Evolutionary conservation across 1,284 basidiomycete genomes (phyloP), one percentile per base, ranked within the genome.

Genomic region (Cryptococcus sp.): DNA sequence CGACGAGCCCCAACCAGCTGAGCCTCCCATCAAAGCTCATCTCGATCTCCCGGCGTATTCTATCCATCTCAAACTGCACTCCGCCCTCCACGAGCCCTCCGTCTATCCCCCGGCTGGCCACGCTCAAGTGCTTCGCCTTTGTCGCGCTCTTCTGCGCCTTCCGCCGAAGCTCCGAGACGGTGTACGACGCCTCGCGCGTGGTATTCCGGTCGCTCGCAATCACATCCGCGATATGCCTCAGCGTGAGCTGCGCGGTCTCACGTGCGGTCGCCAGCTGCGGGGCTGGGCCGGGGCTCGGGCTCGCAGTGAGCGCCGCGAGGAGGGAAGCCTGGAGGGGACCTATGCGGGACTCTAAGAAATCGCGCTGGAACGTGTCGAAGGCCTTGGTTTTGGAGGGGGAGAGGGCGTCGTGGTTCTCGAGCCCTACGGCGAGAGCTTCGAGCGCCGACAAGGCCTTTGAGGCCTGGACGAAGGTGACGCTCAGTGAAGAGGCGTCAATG

Each of bases 1-100:
- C 83, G 7, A 87, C 66, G 66, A 87, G 80, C 59, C 80, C 82
- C 81, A 85, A 85, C 84, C 86, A 89, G 9, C 81, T 82, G 60
- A 90, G 61, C 23, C 70, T 72, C 4, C 75, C 74, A 50, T 80
- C 77, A 70, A 90, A 79, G 0, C 84, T 78, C 2, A 69, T 55
- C 59, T 79, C 77, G 59, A 91, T 79, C n/a, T 81, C 78, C 49
- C 74, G 77, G 54, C 79, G 76, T 1, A 84, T 81, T 28, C 75
- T 70, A 16, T 75, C 72, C 48, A 89, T 61, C 0, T 84, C 84
- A 36, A 78, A 73, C 20, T 67, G 54, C 8, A 79, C 67, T 11
- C 75, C 73, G 7, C 87, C 81, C 46, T 80, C 80, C 53, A 83
- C 79, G 3, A 74, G 70, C 2, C 73, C 74, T 38, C 68, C 66